Evolutionary conservation across 345 rosid genomes (phyloP).

Genomic region (Theobroma cacao): DNA sequence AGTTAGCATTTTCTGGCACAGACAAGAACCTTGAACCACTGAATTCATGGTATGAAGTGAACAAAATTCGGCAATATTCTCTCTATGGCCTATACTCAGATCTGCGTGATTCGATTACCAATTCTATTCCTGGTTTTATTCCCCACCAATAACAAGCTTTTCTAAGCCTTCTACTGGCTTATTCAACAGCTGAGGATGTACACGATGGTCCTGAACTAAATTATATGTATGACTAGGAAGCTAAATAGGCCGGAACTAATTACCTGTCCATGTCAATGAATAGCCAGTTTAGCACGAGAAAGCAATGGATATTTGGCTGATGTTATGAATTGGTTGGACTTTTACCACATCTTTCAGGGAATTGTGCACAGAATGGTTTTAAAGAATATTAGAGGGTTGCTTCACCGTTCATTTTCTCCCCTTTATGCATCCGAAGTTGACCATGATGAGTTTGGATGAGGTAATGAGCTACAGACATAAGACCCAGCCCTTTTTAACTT

Average conservation of each 20-base stretch:
- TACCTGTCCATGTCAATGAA: background rate
- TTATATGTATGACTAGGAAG: background rate
- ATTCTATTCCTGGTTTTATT: constrained; percentile 19
- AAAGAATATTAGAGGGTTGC: background rate
- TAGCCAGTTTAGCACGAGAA: too few relatives aligned
- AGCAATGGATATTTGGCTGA: background rate
- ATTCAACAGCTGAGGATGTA: background rate
- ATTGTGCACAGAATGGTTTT: background rate
- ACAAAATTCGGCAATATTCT: constrained; percentile 61
- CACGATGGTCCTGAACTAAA: background rate
- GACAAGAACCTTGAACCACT: constrained; percentile 67
- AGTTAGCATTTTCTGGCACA: constrained; percentile 79
- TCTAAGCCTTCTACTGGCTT: constrained; percentile 7
- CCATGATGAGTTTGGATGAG: constrained; percentile 30
- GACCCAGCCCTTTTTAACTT: constrained; percentile 33
- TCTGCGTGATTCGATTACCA: constrained; percentile 27
- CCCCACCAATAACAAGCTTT: constrained; percentile 8
- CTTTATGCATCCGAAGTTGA: too few relatives aligned
- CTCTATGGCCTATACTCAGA: constrained; percentile 53
- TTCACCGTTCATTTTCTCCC: too few relatives aligned
- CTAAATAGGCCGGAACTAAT: background rate
- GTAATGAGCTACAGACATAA: constrained; percentile 40
- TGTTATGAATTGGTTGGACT: too few relatives aligned
- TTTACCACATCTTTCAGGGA: too few relatives aligned
- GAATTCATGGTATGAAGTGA: constrained; percentile 89